Percentiles rank a stretch among this genome's conserved stretches.
Conservation (phyloP, 1,284 basidiomycete species). For the Mycena citricolor region DNA sequence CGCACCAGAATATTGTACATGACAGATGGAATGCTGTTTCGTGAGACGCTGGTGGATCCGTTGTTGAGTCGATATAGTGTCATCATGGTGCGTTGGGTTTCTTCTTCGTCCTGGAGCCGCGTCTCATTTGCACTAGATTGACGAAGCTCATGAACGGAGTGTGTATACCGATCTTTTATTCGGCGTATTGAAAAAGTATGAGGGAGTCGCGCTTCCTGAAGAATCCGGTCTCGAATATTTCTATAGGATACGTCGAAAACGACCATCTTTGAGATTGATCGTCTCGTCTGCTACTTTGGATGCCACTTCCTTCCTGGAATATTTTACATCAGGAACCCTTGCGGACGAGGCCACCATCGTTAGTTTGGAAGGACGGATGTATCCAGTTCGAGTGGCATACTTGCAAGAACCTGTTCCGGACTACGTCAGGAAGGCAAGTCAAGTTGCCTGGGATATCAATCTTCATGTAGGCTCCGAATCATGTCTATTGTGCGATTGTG, state of each 20-base stretch:
- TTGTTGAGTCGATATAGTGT: constrained; percentile 89
- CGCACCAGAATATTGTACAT: constrained; percentile 93
- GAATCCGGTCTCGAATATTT: too few relatives aligned
- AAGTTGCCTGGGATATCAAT: constrained; percentile 87
- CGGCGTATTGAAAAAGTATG: constrained; percentile 89
- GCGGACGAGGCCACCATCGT: constrained; percentile 71
- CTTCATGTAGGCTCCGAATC: constrained; percentile 58
- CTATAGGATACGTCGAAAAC: constrained; percentile 80
- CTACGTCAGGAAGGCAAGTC: constrained; percentile 82
- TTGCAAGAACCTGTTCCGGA: constrained; percentile 72
- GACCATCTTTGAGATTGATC: constrained; percentile 86
- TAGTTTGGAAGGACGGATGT: constrained; percentile 91
- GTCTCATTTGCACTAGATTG: constrained; percentile 57
- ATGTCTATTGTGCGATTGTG: constrained; percentile 7
- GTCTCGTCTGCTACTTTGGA: constrained; percentile 96
- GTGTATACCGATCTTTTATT: constrained; percentile 93
- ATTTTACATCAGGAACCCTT: constrained; percentile 66
- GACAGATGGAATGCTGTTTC: constrained; percentile 97
- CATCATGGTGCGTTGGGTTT: constrained; percentile 72
- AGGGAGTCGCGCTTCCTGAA: too few relatives aligned
- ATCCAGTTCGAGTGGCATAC: constrained; percentile 85
- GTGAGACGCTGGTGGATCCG: constrained; percentile 90
- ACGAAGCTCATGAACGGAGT: constrained; percentile 96
- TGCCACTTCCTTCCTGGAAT: constrained; percentile 84
- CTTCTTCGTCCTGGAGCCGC: constrained; percentile 16